A percentile compares a stretch with the other conserved stretches of the same genome.
These are phyloP conservation scores for Cladophialophora psammophila DNA, from an alignment of 2,329 filamentous ascomycete genomes.

Conservation along the genomic window DNA sequence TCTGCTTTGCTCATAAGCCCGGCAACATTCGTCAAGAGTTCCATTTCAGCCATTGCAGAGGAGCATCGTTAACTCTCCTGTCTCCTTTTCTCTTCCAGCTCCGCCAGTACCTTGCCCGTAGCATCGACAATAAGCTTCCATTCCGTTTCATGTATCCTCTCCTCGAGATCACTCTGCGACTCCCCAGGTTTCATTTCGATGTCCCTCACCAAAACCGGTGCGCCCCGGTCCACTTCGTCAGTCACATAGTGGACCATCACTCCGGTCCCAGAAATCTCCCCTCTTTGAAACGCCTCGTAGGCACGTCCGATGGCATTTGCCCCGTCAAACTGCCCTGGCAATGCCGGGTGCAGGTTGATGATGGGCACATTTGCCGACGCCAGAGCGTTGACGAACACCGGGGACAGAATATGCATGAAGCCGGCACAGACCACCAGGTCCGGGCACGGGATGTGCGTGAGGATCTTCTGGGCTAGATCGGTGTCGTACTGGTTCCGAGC, in stretches of 20 bases:
- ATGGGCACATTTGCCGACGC: slow-evolving; percentile 68
- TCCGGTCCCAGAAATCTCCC: slow-evolving; percentile 73
- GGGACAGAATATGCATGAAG: slow-evolving; percentile 84
- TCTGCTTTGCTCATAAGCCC: background rate
- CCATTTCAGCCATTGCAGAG: background rate
- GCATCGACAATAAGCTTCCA: slow-evolving; percentile 82
- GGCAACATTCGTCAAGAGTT: background rate
- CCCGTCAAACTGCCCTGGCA: slow-evolving; percentile 78
- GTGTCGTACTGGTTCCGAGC: slow-evolving; percentile 76
- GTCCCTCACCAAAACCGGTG: slow-evolving; percentile 73
- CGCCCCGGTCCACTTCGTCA: slow-evolving; percentile 78
- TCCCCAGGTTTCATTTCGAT: slow-evolving; percentile 71
- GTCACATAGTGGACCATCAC: slow-evolving; percentile 92
- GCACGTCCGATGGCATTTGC: slow-evolving; percentile 79
- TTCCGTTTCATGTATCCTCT: slow-evolving; percentile 77
- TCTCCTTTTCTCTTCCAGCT: slow-evolving; percentile 31
- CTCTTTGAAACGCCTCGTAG: slow-evolving; percentile 73
- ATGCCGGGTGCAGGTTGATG: slow-evolving; percentile 82
- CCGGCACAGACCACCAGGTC: slow-evolving; percentile 82
- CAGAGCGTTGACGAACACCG: slow-evolving; percentile 73
- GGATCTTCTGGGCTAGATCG: slow-evolving; percentile 72
- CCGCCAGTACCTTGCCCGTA: slow-evolving; percentile 60
- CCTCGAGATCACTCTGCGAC: slow-evolving; percentile 69
- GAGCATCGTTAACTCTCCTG: slow-evolving; percentile 15
- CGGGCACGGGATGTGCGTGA: slow-evolving; percentile 64